phyloP scores from a whole-genome alignment of 768 basidiomycete species.

The Lentinula detonsa region DNA sequence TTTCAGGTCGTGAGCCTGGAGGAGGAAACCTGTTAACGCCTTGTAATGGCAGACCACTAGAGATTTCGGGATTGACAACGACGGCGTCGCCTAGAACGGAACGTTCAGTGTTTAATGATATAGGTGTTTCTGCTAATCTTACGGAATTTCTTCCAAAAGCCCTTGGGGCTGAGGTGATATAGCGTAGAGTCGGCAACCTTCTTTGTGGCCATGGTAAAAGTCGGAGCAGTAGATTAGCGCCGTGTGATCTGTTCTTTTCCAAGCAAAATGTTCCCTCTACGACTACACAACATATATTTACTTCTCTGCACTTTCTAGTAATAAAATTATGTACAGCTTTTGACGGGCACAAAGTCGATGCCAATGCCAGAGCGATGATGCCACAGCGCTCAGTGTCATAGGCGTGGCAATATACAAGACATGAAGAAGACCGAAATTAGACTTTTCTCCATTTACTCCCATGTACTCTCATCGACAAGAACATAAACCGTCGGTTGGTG shows the following conservation, averaged over 20 bases:
- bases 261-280: neutral
- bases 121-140: slow-evolving; percentile 23
- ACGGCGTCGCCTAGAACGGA: slow-evolving; percentile 63
- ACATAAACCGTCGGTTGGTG: slow-evolving; percentile 13
- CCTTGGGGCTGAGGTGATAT: slow-evolving; percentile 84
- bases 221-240: neutral
- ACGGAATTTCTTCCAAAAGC: slow-evolving; percentile 98
- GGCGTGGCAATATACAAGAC: neutral
- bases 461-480: neutral
- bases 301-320: neutral
- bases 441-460: neutral
- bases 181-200: slow-evolving; percentile 83
- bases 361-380: neutral
- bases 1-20: slow-evolving; percentile 84
- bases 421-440: neutral
- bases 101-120: neutral
- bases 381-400: neutral
- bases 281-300: neutral
- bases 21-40: slow-evolving; percentile 73
- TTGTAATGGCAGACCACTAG: slow-evolving; percentile 79
- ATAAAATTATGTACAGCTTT: neutral
- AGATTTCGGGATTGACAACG: slow-evolving; percentile 87
- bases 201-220: slow-evolving; percentile 54
- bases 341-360: neutral
- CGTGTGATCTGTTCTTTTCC: neutral